Percentiles rank a stretch among this genome's conserved stretches.
Evolutionary conservation across 1,284 basidiomycete species (phyloP).

Genomic region (Fomitiporia mediterranea): DNA sequence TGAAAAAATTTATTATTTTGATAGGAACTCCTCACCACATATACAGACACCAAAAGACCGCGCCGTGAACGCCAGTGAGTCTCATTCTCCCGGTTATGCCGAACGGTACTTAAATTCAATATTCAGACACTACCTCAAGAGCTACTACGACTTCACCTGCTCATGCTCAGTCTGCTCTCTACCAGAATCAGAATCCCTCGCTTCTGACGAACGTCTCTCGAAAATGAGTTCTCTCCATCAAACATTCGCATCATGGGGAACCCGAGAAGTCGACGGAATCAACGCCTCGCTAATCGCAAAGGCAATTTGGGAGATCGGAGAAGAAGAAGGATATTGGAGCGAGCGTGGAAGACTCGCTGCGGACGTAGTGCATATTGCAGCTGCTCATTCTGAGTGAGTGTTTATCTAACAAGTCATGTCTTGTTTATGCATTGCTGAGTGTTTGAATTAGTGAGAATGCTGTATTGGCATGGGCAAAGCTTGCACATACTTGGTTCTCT

Average conservation of each 20-base stretch:
- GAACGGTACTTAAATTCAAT: not conserved
- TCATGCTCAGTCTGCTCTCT: constrained; percentile 53
- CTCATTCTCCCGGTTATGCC: not conserved
- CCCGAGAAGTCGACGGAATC: constrained; percentile 37
- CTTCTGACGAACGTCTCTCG: constrained; percentile 45
- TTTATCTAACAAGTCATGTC: not conserved
- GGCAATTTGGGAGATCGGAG: constrained; percentile 50
- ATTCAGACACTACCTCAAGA: constrained; percentile 40
- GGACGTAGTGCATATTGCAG: constrained; percentile 53
- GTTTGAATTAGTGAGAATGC: constrained; percentile 35
- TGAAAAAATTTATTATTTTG: not conserved
- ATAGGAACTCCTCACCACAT: constrained; percentile 58
- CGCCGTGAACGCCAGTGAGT: constrained; percentile 47
- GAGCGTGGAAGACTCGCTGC: constrained; percentile 57
- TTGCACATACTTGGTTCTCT: constrained; percentile 48
- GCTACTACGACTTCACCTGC: constrained; percentile 55
- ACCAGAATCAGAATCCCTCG: constrained; percentile 38
- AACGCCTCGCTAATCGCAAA: constrained; percentile 45
- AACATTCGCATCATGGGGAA: constrained; percentile 45
- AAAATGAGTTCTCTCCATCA: constrained; percentile 41
- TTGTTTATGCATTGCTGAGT: not conserved
- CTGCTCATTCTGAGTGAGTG: constrained; percentile 56
- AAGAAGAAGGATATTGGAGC: constrained; percentile 58
- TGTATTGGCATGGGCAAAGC: constrained; percentile 42
- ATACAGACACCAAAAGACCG: constrained; percentile 49